These are phyloP conservation scores for Viola pubescens DNA, from an alignment of 441 rosid species.

Conservation along the genomic window DNA sequence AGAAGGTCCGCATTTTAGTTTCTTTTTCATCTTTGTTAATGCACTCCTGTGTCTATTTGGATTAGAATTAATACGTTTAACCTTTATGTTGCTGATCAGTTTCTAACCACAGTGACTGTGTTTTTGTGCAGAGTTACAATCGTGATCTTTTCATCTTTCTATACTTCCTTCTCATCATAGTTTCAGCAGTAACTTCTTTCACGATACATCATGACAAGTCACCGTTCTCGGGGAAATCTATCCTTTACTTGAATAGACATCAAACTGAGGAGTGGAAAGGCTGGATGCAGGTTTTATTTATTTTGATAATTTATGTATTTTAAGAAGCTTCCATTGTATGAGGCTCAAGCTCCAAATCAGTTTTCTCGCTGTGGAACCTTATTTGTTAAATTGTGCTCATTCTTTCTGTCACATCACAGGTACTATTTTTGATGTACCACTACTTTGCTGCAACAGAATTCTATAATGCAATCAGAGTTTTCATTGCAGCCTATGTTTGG, in stretches of 20 bases:
- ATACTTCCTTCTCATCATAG: constrained; percentile 86
- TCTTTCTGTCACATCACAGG: constrained; percentile 41
- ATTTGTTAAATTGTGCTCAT: constrained; percentile 13
- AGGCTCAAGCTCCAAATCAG: not conserved
- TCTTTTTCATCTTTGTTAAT: constrained; percentile 7
- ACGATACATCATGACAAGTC: constrained; percentile 82
- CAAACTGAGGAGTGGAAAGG: constrained; percentile 99
- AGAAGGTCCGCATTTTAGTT: constrained; percentile 45
- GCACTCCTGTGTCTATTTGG: not conserved
- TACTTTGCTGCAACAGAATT: constrained; percentile 96
- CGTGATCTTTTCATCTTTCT: constrained; percentile 94
- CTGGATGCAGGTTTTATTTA: constrained; percentile 95
- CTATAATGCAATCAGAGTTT: constrained; percentile 87
- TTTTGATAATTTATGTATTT: constrained; percentile 4
- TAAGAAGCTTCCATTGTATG: not conserved
- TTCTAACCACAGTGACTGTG: constrained; percentile 19
- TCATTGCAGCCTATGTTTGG: constrained; percentile 99
- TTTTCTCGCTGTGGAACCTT: constrained; percentile 5
- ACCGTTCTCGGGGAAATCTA: constrained; percentile 73
- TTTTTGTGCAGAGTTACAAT: constrained; percentile 65
- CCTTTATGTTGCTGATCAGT: constrained; percentile 12
- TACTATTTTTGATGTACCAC: constrained; percentile 91
- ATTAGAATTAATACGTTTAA: not conserved
- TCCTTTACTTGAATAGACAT: constrained; percentile 84
- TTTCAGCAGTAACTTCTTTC: constrained; percentile 76